Evolutionary conservation across 257 asterid genomes (phyloP), one percentile per base, ranked within the genome.

Genomic region (Leonotis leonurus): DNA sequence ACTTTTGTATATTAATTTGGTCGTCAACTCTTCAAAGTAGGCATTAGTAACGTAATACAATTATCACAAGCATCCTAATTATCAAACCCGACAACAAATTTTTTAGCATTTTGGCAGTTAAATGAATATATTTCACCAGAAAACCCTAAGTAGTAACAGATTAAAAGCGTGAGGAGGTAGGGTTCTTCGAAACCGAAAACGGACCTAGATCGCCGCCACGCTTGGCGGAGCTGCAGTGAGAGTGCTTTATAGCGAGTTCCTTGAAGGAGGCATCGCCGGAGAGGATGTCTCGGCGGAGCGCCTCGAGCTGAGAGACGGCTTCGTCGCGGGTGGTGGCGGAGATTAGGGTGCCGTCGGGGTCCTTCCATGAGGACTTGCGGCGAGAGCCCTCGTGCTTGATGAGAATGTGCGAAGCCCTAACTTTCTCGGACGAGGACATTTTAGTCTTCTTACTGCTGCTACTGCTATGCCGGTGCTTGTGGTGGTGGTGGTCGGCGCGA

Each of bases 361-460:
- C 99, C 83, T 89, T 93, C 99, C 97, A 93, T 60, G 97, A 93
- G 39, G 94, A 71, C 71, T 87, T 89, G 39, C 97, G 90, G 64
- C 99, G 91, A 56, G 99, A 93, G 44, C 85, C 99, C 68, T 85
- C 79, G 82, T 93, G 97, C 87, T 93, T 93, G 48, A 93, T 89
- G 61, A 93, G 86, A 55, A 93, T 89, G 68, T 93, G 96, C 2
- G 89, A 85, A 56, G 97, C 97, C 88, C 80, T 85, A 46, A 89
- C 94, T 70, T 83, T 89, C 22, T 92, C 95, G 32, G 89, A 81
- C 56, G 95, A 83, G 50, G 88, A 50, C 85, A 78, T 84, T 71
- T 80, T 87, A 58, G 90, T 40, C 89, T 77, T 88, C 36, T 85
- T 85, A 14, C 65, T 58, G 21, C 44, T 49, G 62, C 65, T 59